Evolutionary conservation across 2,329 filamentous ascomycete species (phyloP).

Genomic region (Myriangium duriaei): DNA sequence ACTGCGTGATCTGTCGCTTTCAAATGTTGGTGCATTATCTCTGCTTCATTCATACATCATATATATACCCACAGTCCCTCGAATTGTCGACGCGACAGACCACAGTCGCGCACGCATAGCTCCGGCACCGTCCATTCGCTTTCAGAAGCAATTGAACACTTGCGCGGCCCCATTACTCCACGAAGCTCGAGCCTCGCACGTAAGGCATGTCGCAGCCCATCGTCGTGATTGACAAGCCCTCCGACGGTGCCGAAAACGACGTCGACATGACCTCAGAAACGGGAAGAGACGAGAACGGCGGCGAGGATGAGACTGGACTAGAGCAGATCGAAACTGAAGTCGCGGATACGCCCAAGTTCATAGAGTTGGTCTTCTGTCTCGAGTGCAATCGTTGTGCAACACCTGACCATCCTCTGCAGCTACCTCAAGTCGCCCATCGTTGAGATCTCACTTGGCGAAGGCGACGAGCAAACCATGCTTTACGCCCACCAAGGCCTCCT

Average conservation of each 20-base stretch:
- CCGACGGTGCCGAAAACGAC: conserved; percentile 29
- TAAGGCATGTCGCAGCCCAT: conserved; percentile 21
- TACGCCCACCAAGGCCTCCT: conserved; percentile 72
- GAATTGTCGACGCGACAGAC: too few species aligned
- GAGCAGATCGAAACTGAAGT: conserved; percentile 31
- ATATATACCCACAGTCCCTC: too few species aligned
- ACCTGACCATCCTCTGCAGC: conserved; percentile 19
- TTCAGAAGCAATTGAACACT: too few species aligned
- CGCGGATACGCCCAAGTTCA: conserved; percentile 30
- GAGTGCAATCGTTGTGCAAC: not conserved
- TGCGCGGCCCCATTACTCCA: too few species aligned
- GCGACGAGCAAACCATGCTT: conserved; percentile 49
- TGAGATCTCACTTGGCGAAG: conserved; percentile 35
- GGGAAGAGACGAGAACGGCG: conserved; percentile 13
- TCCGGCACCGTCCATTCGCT: too few species aligned
- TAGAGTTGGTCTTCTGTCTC: conserved; percentile 27
- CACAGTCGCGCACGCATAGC: too few species aligned
- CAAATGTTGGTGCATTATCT: too few species aligned
- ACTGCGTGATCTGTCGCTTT: too few species aligned
- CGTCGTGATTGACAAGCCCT: conserved; percentile 17
- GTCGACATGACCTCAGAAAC: conserved; percentile 36
- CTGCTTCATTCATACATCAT: too few species aligned
- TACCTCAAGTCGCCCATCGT: conserved; percentile 37
- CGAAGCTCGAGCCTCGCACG: too few species aligned
- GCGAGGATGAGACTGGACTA: conserved; percentile 25